A percentile compares a stretch with the other conserved stretches of the same genome.
phyloP scores from a whole-genome alignment of 2,329 filamentous ascomycete genomes.

The Trichoderma brevicompactum region DNA sequence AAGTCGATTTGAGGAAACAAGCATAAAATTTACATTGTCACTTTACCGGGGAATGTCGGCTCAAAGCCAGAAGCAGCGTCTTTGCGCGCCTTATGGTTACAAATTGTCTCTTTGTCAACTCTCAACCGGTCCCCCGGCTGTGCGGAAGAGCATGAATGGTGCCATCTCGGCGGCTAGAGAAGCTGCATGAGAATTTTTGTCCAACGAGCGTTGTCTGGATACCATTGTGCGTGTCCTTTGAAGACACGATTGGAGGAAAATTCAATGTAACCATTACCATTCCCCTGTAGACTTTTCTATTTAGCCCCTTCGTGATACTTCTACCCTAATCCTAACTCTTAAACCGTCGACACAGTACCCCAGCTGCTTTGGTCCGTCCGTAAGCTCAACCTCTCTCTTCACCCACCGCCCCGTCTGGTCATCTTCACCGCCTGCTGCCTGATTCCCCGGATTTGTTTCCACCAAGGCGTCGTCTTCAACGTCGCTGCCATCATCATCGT shows the following conservation, averaged over 20 bases:
- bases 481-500: constrained; percentile 55
- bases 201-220: background rate
- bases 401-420: constrained; percentile 63
- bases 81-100: background rate
- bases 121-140: background rate
- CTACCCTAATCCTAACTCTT: constrained; percentile 73
- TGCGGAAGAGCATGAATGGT: background rate
- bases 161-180: background rate
- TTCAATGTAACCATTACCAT: background rate
- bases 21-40: background rate
- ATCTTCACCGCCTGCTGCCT: constrained; percentile 32
- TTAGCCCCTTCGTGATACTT: constrained; percentile 41
- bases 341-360: constrained; percentile 80
- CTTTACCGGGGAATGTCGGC: constrained; percentile 4
- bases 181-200: background rate
- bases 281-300: background rate
- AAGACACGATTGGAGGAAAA: background rate
- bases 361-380: constrained; percentile 77
- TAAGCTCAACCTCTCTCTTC: constrained; percentile 77
- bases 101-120: background rate
- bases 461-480: constrained; percentile 51
- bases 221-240: background rate
- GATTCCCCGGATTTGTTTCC: constrained; percentile 39
- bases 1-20: constrained; percentile 2
- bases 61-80: background rate